Base-by-base conservation (phyloP, 495 filamentous ascomycete species). In the Cercophora scortea region DNA sequence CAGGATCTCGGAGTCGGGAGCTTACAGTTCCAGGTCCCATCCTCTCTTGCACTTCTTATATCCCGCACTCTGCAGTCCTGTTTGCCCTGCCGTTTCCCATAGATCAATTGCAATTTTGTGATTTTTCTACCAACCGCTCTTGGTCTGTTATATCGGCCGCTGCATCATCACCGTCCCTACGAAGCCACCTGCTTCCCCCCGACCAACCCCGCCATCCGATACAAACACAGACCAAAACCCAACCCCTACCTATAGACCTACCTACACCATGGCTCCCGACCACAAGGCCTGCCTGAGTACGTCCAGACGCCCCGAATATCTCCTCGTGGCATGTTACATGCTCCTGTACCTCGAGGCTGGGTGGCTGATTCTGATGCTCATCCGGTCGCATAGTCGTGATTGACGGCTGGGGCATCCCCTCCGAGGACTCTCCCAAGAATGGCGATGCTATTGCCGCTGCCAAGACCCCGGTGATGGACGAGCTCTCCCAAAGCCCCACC, bases 371-470 rank as follows among this genome's bases (percentile, higher is more conserved):
- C 59, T 75, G 47, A 64, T 73, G 64, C 53, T 77, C 54, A 67
- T 72, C 59, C 71, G 70, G 16, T 68, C 64, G 32, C 63, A 67
- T 61, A 73, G 89, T 97, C 78, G 90, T 95, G 69, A 97, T 97
- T 76, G 94, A 98, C 74, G 93, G 93, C 57, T 98, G 93, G 93
- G 93, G 93, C 67, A 84, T 97, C 57, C 80, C 90, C 58, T 80
- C 80, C 64, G 84, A 84, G 54, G 73, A 85, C 41, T 90, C 89
- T 13, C 85, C 84, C 50, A 81, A 84, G 50, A 66, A 92, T 70
- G 93, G 93, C 66, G 90, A 98, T 80, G 93, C 93, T 63, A 97
- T 98, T 68, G 81, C 87, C 51, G 86, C 85, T 55, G 93, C 93
- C 56, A 78, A 95, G 58, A 96, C 93, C 39, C 93, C 93, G 34